These are phyloP conservation scores for Excoecaria agallocha DNA, from an alignment of 345 rosid genomes.

Conservation along the genomic window DNA sequence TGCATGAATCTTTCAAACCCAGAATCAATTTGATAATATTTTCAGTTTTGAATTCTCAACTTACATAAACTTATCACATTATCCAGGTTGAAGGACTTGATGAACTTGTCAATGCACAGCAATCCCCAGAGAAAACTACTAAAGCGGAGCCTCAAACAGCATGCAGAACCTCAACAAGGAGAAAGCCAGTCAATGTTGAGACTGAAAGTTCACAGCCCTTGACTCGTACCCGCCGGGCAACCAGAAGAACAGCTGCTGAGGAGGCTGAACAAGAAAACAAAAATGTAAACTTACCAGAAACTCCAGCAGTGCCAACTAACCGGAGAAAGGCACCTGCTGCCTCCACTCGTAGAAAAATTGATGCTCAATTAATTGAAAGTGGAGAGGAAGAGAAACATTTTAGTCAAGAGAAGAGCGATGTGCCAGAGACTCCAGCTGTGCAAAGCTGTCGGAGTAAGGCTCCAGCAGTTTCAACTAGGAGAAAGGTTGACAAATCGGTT, in stretches of 20 bases:
- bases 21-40: background rate
- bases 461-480: conserved; percentile 15
- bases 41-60: conserved; percentile 7
- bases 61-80: background rate
- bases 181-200: conserved; percentile 37
- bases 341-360: conserved; percentile 24
- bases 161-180: conserved; percentile 49
- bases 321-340: conserved; percentile 39
- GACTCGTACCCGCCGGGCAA: conserved; percentile 43
- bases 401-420: background rate
- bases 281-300: conserved; percentile 22
- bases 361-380: background rate
- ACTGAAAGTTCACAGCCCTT: conserved; percentile 37
- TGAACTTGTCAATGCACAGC: conserved; percentile 44
- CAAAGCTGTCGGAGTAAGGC: conserved; percentile 22
- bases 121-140: conserved; percentile 39
- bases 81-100: conserved; percentile 78
- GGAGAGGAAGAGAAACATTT: conserved; percentile 15
- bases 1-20: background rate
- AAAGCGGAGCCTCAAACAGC: conserved; percentile 35
- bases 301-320: conserved; percentile 37
- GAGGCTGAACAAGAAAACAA: conserved; percentile 46
- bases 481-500: conserved; percentile 27
- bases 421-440: conserved; percentile 26
- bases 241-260: conserved; percentile 33